These are phyloP conservation scores for Conidiobolus coronatus DNA, from an alignment of 371 early-diverging fungal genomes.

Conservation along the genomic window DNA sequence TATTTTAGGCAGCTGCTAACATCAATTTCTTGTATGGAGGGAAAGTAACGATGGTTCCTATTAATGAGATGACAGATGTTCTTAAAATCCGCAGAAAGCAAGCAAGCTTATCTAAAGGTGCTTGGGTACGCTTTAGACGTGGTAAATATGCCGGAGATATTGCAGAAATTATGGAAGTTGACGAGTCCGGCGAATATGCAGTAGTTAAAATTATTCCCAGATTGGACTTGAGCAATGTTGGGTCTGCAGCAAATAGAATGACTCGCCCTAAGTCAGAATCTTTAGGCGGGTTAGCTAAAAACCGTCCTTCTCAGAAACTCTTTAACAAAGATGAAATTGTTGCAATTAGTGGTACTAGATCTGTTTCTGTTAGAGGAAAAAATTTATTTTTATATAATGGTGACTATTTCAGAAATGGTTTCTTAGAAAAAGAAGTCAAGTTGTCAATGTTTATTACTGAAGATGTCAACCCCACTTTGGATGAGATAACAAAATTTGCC, in stretches of 20 bases:
- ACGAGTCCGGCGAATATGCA: constrained; percentile 54
- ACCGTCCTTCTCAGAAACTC: constrained; percentile 40
- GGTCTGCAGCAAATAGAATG: constrained; percentile 3
- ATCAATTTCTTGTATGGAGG: constrained; percentile 40
- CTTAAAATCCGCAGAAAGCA: constrained; percentile 52
- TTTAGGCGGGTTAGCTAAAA: too few species aligned
- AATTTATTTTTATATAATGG: constrained; percentile 51
- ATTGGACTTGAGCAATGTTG: constrained; percentile 23
- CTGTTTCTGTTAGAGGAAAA: constrained; percentile 12
- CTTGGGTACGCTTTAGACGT: constrained; percentile 84
- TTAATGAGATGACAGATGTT: constrained; percentile 89
- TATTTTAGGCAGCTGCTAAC: constrained; percentile 2
- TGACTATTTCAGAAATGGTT: constrained; percentile 74
- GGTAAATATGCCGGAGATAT: constrained; percentile 94
- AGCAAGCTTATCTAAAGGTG: constrained; percentile 41
- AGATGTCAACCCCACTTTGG: constrained; percentile 64
- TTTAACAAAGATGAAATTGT: constrained; percentile 49
- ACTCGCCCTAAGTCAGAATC: too few species aligned
- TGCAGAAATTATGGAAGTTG: constrained; percentile 62
- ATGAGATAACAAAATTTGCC: constrained; percentile 74
- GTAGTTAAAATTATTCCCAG: constrained; percentile 80
- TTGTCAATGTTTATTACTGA: constrained; percentile 31
- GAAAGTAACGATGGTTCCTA: constrained; percentile 70
- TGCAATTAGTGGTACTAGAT: constrained; percentile 13
- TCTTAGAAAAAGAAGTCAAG: constrained; percentile 73